Base-by-base conservation (phyloP, 129 eudicot genomes). In the Flaveria ramosissima region DNA sequence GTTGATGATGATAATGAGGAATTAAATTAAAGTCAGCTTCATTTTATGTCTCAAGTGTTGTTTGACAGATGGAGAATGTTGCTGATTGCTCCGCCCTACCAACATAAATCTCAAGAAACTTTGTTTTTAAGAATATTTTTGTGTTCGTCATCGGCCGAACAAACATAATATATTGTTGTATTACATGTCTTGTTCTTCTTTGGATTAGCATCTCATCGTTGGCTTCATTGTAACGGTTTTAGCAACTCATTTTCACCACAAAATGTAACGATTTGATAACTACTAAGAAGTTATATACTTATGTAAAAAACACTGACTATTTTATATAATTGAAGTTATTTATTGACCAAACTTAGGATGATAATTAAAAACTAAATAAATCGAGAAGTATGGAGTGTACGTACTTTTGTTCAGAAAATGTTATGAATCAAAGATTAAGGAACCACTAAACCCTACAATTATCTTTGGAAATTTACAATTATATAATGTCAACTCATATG, bases 41-140 rank as follows among this genome's bases (percentile, higher is more conserved):
- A 71, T 71, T 78, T 48, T 50, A 72, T 62, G 78, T 64, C 11
- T 79, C 9, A 42, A 19, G 32, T 19, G 41, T 51, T 63, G 74
- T 24, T 80, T 14, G 83, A 73, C 83, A 80, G 84, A 80, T 80
- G 76, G 84, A 74, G 57, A 6, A 65, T 66, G 42, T 43, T 73
- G 83, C 21, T 74, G 84, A 52, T 74, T 74, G 64, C 76, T 80
- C 84, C 84, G 84, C 80, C 84, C 15, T 14, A 80, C 52, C 80
- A 80, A 67, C 84, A 74, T 74, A 80, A 80, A 74, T 80, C 75
- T 55, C 84, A 43, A 80, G 84, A 68, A 80, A 80, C 76, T 21
- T 74, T 57, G 51, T 74, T 53, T 73, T 32, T 51, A 43, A 66
- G 80, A 74, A 67, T 74, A 69, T 56, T 55, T 14, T 74, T 20